Base-by-base conservation (phyloP, 148 eudicot genomes). In the Vaccinium vitisidaea region DNA sequence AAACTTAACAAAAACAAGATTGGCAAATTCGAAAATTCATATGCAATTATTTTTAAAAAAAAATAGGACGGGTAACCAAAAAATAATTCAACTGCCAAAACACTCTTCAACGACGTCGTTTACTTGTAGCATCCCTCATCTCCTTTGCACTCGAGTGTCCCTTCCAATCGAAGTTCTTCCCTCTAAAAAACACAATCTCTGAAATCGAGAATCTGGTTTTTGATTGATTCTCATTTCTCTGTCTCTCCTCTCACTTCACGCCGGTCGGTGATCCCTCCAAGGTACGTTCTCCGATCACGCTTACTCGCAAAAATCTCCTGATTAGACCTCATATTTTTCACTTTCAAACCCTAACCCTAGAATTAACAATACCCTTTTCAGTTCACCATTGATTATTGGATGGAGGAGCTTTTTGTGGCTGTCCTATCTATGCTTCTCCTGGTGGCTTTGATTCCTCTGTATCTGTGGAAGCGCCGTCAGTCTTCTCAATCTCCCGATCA, bases 331-430 rank as follows among this genome's bases (percentile, higher is more conserved):
- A 9, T 9, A 19, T 7, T 16, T 75, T 75, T 10, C 8, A 4
- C 2, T 11, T 18, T 27, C 19, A 56, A 79, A 36, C 25, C 15
- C 69, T 79, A 79, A 56, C 82, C 69, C 82, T 56, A 32, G 56
- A 32, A 1, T 9, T 9, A 15, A 1, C 82, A 11, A 30, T 16
- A 18, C 65, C 13, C 59, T 32, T 76, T 25, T 50, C 61, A 77
- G 46, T 43, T 43, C 46, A 43, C 46, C 46, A 43, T 43, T 43
- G 7, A 43, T 43, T 43, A 43, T 43, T 5, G 85, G 74, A 97
- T 97, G 99, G 99, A 97, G 83, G 99, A 92, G 84, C 85, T 91
- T 10, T 43, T 94, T 15, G 98, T 90, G 82, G 98, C 90, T 55
- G 70, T 95, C 52, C 87, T 95, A 43, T 92, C 97, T 25, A 90